Conservation (phyloP, 2,329 filamentous ascomycete species). For the Mycosphaerella sp. region DNA sequence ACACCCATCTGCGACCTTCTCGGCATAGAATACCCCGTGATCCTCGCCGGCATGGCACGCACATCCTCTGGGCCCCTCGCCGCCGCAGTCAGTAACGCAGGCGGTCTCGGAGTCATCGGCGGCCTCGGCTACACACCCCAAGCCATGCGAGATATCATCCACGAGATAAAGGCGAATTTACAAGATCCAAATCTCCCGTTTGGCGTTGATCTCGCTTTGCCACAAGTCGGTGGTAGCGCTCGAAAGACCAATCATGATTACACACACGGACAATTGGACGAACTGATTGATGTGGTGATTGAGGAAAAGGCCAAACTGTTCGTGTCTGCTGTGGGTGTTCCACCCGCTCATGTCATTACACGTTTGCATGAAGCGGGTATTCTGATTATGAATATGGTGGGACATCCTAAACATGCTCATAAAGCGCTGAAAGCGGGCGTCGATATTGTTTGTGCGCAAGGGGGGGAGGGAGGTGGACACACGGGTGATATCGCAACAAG, state of each 20-base stretch:
- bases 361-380: slow-evolving; percentile 73
- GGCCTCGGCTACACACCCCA: slow-evolving; percentile 63
- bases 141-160: slow-evolving; percentile 73
- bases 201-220: slow-evolving; percentile 84
- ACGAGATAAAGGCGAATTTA: slow-evolving; percentile 75
- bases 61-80: slow-evolving; percentile 72
- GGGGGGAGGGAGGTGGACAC: slow-evolving; percentile 88
- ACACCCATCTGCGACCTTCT: slow-evolving; percentile 75
- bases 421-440: slow-evolving; percentile 83
- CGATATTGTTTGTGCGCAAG: slow-evolving; percentile 87
- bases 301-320: slow-evolving; percentile 78
- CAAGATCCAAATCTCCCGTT: slow-evolving; percentile 65
- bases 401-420: slow-evolving; percentile 80
- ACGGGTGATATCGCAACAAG: slow-evolving; percentile 80
- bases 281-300: slow-evolving; percentile 81
- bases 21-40: slow-evolving; percentile 77
- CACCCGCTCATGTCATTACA: slow-evolving; percentile 66
- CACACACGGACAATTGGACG: slow-evolving; percentile 79
- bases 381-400: slow-evolving; percentile 95
- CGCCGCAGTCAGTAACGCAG: slow-evolving; percentile 82
- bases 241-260: slow-evolving; percentile 95
- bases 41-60: slow-evolving; percentile 91
- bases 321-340: slow-evolving; percentile 82
- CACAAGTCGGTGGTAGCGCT: slow-evolving; percentile 76
- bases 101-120: slow-evolving; percentile 63